Evolutionary conservation across 805 yeast genomes (phyloP).

Genomic region (Phaffomyces antillensis): DNA sequence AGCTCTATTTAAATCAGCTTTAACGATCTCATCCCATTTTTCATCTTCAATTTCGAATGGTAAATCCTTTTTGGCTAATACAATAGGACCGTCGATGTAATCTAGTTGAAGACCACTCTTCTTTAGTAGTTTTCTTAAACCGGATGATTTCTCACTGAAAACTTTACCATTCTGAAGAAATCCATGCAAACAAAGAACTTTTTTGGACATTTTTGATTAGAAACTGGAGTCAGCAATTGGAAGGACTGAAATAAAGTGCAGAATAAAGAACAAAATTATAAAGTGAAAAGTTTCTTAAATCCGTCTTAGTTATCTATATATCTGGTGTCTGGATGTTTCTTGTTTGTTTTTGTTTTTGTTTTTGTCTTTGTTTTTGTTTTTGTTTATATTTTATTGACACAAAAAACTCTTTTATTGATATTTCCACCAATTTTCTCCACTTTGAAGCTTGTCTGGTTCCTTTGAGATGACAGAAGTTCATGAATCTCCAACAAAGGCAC

Average conservation of each 20-base stretch:
- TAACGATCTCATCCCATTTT: slow-evolving; percentile 40
- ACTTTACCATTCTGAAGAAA: slow-evolving; percentile 78
- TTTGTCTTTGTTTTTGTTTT: neutral
- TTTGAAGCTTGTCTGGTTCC: too few relatives aligned
- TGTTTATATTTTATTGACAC: neutral
- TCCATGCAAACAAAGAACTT: slow-evolving; percentile 85
- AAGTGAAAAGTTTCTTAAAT: slow-evolving; percentile 1
- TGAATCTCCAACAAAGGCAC: slow-evolving; percentile 6
- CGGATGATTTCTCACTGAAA: slow-evolving; percentile 86
- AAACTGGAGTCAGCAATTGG: too few relatives aligned
- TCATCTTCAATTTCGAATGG: slow-evolving; percentile 61
- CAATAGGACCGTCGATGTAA: slow-evolving; percentile 74
- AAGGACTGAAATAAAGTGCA: too few relatives aligned
- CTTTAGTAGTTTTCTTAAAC: slow-evolving; percentile 70
- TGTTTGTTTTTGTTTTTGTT: neutral
- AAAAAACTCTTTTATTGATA: neutral
- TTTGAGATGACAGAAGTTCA: neutral
- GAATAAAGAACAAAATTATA: neutral
- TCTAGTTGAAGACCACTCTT: slow-evolving; percentile 59
- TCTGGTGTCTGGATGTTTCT: slow-evolving; percentile 4
- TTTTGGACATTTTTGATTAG: slow-evolving; percentile 22
- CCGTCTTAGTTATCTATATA: neutral
- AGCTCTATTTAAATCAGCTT: slow-evolving; percentile 43
- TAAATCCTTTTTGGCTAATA: slow-evolving; percentile 58
- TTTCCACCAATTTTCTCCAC: too few relatives aligned